These are phyloP conservation scores for Ogataea trehaloabstinens DNA, from an alignment of 805 yeast genomes.

Conservation along the genomic window DNA sequence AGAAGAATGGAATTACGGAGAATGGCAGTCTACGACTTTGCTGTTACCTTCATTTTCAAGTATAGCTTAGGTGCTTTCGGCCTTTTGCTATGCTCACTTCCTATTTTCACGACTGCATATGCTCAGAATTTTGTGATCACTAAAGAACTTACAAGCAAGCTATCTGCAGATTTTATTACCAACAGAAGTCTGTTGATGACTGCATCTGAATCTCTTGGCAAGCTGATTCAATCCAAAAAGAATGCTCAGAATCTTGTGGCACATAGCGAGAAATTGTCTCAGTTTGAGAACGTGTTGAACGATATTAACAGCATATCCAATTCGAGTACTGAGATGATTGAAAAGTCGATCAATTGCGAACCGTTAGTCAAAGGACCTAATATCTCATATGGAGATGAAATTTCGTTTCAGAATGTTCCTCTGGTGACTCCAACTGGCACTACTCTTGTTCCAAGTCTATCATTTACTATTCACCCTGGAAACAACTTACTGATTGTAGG, in stretches of 20 bases:
- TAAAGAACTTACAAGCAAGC: slow-evolving; percentile 29
- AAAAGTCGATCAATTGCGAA: slow-evolving; percentile 14
- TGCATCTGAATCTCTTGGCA: slow-evolving; percentile 85
- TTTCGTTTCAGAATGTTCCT: slow-evolving; percentile 74
- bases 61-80: slow-evolving; percentile 98
- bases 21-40: slow-evolving; percentile 72
- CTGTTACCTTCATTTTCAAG: slow-evolving; percentile 85
- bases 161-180: slow-evolving; percentile 83
- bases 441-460: slow-evolving; percentile 59
- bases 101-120: slow-evolving; percentile 56
- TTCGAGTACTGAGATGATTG: slow-evolving; percentile 23
- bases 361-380: slow-evolving; percentile 33
- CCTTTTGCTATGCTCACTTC: slow-evolving; percentile 79
- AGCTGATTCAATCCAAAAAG: slow-evolving; percentile 80
- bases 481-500: slow-evolving; percentile 88
- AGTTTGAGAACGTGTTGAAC: slow-evolving; percentile 62
- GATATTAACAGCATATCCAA: slow-evolving; percentile 37
- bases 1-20: slow-evolving; percentile 72
- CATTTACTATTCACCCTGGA: slow-evolving; percentile 74
- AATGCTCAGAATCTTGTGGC: slow-evolving; percentile 82
- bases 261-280: slow-evolving; percentile 70
- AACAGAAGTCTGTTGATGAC: slow-evolving; percentile 80
- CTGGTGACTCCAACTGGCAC: slow-evolving; percentile 84
- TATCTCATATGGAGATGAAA: slow-evolving; percentile 51
- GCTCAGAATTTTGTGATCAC: slow-evolving; percentile 43